These are phyloP conservation scores for Debaryomyces singareniensis DNA, from an alignment of 1,139 yeast species.

Conservation along the genomic window DNA sequence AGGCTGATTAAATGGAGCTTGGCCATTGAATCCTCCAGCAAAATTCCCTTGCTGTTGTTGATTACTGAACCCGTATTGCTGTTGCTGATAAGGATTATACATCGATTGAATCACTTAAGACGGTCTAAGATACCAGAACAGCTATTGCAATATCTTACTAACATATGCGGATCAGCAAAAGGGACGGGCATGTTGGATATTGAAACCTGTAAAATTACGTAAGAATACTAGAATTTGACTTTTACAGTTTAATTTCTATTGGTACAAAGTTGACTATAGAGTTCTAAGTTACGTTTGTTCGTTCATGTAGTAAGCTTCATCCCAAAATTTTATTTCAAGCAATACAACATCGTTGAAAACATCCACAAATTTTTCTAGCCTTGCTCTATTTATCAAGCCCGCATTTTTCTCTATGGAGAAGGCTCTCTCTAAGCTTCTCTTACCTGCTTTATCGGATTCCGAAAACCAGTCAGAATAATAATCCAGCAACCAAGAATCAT, in stretches of 20 bases:
- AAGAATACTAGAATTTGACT: too few species aligned
- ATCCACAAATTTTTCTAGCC: constrained; percentile 47
- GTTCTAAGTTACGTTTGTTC: too few species aligned
- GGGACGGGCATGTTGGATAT: too few species aligned
- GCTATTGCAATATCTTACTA: too few species aligned
- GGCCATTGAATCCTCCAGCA: constrained; percentile 17
- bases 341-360: constrained; percentile 54
- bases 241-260: too few species aligned
- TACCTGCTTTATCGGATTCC: constrained; percentile 47
- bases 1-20: constrained; percentile 12
- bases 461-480: constrained; percentile 53
- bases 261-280: too few species aligned
- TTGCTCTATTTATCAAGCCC: constrained; percentile 22
- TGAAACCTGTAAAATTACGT: too few species aligned
- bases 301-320: too few species aligned
- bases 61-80: constrained; percentile 24
- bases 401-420: constrained; percentile 37
- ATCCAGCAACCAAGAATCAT: constrained; percentile 55
- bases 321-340: constrained; percentile 65
- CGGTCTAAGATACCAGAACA: too few species aligned
- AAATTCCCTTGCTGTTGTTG: constrained; percentile 24
- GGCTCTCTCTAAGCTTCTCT: constrained; percentile 33
- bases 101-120: constrained; percentile 12
- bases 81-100: constrained; percentile 43
- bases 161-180: too few species aligned